Conservation (phyloP, 345 rosid species). For the Hypericum perforatum region DNA sequence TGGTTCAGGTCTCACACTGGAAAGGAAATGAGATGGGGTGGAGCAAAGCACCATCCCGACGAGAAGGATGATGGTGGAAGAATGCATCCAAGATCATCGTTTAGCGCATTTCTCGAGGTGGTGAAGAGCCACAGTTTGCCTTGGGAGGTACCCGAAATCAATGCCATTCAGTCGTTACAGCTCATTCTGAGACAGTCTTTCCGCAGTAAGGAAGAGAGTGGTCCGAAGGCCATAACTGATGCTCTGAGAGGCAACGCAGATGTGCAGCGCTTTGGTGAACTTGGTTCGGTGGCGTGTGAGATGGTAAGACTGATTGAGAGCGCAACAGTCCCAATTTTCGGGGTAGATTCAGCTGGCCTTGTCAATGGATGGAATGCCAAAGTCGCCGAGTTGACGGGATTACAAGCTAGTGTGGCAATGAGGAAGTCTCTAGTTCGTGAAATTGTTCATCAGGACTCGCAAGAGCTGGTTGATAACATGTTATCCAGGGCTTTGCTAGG, state of each 20-base stretch:
- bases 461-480: slow-evolving; percentile 30
- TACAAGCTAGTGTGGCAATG: slow-evolving; percentile 51
- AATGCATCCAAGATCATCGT: slow-evolving; percentile 79
- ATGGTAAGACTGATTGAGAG: slow-evolving; percentile 86
- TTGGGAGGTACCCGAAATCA: slow-evolving; percentile 73
- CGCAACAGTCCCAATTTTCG: slow-evolving; percentile 76
- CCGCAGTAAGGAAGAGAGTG: slow-evolving; percentile 28
- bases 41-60: slow-evolving; percentile 67
- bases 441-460: slow-evolving; percentile 58
- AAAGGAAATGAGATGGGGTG: slow-evolving; percentile 76
- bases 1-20: slow-evolving; percentile 90
- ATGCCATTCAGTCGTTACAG: slow-evolving; percentile 74
- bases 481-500: slow-evolving; percentile 62
- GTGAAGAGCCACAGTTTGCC: slow-evolving; percentile 63
- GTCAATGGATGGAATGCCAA: slow-evolving; percentile 83
- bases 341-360: slow-evolving; percentile 63
- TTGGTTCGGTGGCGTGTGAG: slow-evolving; percentile 65
- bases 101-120: slow-evolving; percentile 75
- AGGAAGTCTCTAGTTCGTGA: slow-evolving; percentile 59
- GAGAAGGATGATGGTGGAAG: slow-evolving; percentile 54
- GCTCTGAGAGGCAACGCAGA: slow-evolving; percentile 17
- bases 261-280: slow-evolving; percentile 38
- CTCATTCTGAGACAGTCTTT: slow-evolving; percentile 65
- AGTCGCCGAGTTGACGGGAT: slow-evolving; percentile 62
- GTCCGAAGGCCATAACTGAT: slow-evolving; percentile 27